A percentile compares a stretch with the other conserved stretches of the same genome.
These are phyloP conservation scores for Phytophthora pinifolia DNA, from an alignment of 352 stramenopile genomes.

Conservation along the genomic window DNA sequence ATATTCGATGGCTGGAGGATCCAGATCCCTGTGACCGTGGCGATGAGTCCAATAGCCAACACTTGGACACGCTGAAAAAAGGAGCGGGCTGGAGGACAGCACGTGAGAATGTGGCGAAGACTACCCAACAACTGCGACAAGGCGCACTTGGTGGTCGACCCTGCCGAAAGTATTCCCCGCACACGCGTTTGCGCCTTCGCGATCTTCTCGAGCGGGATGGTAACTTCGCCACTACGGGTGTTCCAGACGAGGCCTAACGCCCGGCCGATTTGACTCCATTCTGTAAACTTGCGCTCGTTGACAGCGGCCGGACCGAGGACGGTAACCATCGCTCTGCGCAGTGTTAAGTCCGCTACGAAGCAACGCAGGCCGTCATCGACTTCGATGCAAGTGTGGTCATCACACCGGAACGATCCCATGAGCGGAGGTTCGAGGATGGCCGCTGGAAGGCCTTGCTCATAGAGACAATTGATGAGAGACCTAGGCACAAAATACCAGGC, in stretches of 20 bases:
- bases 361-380: neutral
- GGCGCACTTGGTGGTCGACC: neutral
- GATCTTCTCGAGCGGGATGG: slow-evolving; percentile 3
- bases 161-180: neutral
- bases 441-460: neutral
- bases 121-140: neutral
- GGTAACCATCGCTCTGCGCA: slow-evolving; percentile 5
- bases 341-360: neutral
- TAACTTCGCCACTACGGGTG: too few relatives aligned
- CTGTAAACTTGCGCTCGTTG: slow-evolving; percentile 6
- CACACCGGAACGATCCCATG: slow-evolving; percentile 3
- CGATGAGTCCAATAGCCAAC: neutral
- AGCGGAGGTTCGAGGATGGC: too few relatives aligned
- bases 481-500: slow-evolving; percentile 1
- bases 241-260: neutral
- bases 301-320: neutral
- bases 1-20: neutral
- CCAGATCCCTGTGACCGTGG: neutral
- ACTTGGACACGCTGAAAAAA: slow-evolving; percentile 4
- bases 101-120: neutral
- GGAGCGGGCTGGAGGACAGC: neutral
- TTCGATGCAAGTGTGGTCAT: slow-evolving; percentile 1
- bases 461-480: slow-evolving; percentile 5
- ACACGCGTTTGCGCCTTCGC: neutral
- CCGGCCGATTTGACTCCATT: neutral